A percentile compares a stretch with the other conserved stretches of the same genome.
Evolutionary conservation across 2,329 filamentous ascomycete genomes (phyloP).

Genomic region (Cladosporium austrohemisphaericum): DNA sequence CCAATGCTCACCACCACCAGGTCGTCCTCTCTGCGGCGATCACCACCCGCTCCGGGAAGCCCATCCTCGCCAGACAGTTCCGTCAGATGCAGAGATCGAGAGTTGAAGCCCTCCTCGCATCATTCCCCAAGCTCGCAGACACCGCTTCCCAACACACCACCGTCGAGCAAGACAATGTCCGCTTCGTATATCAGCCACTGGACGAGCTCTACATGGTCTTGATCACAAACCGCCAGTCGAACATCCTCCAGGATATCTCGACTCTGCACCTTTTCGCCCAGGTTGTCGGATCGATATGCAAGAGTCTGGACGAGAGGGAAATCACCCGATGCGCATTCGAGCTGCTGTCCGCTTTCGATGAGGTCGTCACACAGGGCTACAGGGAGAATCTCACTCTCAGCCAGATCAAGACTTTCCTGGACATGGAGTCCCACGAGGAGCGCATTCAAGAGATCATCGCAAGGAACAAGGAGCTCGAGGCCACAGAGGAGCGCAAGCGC

Average conservation of each 20-base stretch:
- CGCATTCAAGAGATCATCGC: slow-evolving; percentile 96
- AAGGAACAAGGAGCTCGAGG: slow-evolving; percentile 97
- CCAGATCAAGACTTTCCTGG: slow-evolving; percentile 98
- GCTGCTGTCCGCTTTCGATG: slow-evolving; percentile 92
- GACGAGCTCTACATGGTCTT: slow-evolving; percentile 99
- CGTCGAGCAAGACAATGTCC: slow-evolving; percentile 98
- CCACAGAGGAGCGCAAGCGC: slow-evolving; percentile 94
- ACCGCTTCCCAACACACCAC: slow-evolving; percentile 96
- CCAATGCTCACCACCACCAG: slow-evolving; percentile 45
- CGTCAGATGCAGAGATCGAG: slow-evolving; percentile 95
- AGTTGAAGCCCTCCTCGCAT: slow-evolving; percentile 93
- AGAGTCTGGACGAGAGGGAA: slow-evolving; percentile 90
- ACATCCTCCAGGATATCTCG: slow-evolving; percentile 98
- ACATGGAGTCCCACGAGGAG: slow-evolving; percentile 99
- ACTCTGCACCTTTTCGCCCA: slow-evolving; percentile 96
- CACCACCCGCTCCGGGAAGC: slow-evolving; percentile 96
- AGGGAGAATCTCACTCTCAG: slow-evolving; percentile 91
- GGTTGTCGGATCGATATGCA: slow-evolving; percentile 94
- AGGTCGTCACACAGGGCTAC: slow-evolving; percentile 93
- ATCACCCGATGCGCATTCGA: slow-evolving; percentile 95
- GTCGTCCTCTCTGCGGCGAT: slow-evolving; percentile 98
- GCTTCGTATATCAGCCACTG: slow-evolving; percentile 97
- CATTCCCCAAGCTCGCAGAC: slow-evolving; percentile 95
- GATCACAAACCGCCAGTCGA: slow-evolving; percentile 98
- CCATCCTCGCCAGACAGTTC: slow-evolving; percentile 96